phyloP scores from a whole-genome alignment of 108 stramenopile species.

The Licmophora abbreviata region DNA sequence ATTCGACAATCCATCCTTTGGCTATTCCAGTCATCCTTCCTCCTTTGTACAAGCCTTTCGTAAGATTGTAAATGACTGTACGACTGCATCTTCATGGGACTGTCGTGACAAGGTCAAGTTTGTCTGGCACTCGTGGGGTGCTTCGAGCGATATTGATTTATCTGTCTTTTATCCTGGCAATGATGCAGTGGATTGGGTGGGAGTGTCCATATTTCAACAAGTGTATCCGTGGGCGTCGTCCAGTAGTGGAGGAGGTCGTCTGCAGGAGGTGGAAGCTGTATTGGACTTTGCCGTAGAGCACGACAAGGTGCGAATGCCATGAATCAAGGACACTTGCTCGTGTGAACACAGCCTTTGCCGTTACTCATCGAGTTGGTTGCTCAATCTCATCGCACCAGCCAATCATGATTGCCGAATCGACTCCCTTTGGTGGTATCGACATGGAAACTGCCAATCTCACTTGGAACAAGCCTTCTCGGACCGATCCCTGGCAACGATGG shows the following conservation, averaged over 20 bases:
- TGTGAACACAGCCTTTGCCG: neutral
- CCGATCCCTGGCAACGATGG: constrained; percentile 66
- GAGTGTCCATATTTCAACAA: constrained; percentile 78
- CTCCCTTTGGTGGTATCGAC: constrained; percentile 81
- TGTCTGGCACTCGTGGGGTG: constrained; percentile 87
- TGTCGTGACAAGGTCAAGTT: constrained; percentile 38
- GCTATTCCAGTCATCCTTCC: constrained; percentile 46
- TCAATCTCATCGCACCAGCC: constrained; percentile 24
- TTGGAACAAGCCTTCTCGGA: no score
- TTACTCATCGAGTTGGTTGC: neutral
- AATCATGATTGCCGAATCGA: constrained; percentile 88
- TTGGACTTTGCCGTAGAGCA: constrained; percentile 55
- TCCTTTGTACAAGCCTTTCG: constrained; percentile 52
- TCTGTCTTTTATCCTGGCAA: constrained; percentile 69
- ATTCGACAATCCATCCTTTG: constrained; percentile 78
- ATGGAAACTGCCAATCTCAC: constrained; percentile 2
- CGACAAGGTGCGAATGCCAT: constrained; percentile 29
- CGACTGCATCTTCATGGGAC: constrained; percentile 14
- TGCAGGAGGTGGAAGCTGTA: constrained; percentile 52
- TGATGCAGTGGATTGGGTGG: constrained; percentile 75
- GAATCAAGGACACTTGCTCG: neutral
- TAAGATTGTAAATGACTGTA: constrained; percentile 40
- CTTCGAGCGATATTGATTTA: constrained; percentile 23
- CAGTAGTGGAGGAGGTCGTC: constrained; percentile 22
- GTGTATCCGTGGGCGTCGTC: constrained; percentile 59